phyloP scores from a whole-genome alignment of 805 yeast genomes.

The Tetrapisispora pingtungensis region DNA sequence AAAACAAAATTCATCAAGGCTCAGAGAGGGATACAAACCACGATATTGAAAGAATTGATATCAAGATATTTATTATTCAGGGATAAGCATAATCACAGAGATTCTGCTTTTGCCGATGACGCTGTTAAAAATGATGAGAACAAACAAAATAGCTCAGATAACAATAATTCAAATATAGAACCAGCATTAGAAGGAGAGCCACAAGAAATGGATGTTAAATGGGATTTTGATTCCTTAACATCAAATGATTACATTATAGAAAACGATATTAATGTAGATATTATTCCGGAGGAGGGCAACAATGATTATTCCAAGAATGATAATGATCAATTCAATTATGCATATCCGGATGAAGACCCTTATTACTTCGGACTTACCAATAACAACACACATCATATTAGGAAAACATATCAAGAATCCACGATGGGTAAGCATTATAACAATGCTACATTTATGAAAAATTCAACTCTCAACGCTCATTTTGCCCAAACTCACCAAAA shows the following conservation, averaged over 20 bases:
- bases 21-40: slow-evolving; percentile 51
- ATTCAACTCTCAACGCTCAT: slow-evolving; percentile 24
- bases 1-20: slow-evolving; percentile 63
- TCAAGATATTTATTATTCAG: slow-evolving; percentile 67
- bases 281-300: slow-evolving; percentile 23
- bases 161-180: slow-evolving; percentile 5
- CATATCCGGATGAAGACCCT: slow-evolving; percentile 28
- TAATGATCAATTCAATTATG: slow-evolving; percentile 21
- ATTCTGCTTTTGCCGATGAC: slow-evolving; percentile 36
- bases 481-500: slow-evolving; percentile 11
- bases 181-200: slow-evolving; percentile 26
- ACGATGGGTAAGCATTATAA: slow-evolving; percentile 23
- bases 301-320: slow-evolving; percentile 19
- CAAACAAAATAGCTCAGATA: slow-evolving; percentile 5
- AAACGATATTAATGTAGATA: slow-evolving; percentile 46
- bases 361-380: slow-evolving; percentile 19
- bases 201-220: slow-evolving; percentile 52
- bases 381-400: slow-evolving; percentile 9
- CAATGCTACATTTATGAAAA: slow-evolving; percentile 16
- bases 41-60: slow-evolving; percentile 61
- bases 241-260: slow-evolving; percentile 64
- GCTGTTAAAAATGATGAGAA: slow-evolving; percentile 26
- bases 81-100: slow-evolving; percentile 45
- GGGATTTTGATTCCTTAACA: slow-evolving; percentile 85
- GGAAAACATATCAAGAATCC: slow-evolving; percentile 19